A percentile compares a stretch with the other conserved stretches of the same genome.
Conservation (phyloP, 2,329 filamentous ascomycete genomes). For the Kalaharituber pfeilii region DNA sequence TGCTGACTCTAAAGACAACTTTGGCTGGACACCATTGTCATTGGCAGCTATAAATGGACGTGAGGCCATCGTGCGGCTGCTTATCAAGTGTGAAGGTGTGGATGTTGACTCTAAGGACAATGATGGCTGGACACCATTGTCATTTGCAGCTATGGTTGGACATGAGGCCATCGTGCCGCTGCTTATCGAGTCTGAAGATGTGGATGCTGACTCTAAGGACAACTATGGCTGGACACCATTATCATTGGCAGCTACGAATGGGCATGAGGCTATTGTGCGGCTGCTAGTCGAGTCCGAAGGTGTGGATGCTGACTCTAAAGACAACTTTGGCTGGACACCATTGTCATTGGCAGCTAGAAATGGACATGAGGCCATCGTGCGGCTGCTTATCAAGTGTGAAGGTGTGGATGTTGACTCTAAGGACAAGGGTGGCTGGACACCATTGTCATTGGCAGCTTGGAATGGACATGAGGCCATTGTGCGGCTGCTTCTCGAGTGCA, state of each 20-base stretch:
- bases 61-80: constrained; percentile 2
- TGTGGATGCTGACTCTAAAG: constrained; percentile 4
- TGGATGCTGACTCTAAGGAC: too few species aligned
- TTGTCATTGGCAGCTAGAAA: too few species aligned
- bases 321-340: constrained; percentile 8
- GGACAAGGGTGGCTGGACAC: too few species aligned
- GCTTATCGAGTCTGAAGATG: background rate
- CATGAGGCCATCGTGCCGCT: background rate
- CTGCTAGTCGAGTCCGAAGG: background rate
- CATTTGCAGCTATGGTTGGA: constrained; percentile 1
- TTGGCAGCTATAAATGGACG: constrained; percentile 10
- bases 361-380: too few species aligned
- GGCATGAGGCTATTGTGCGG: constrained; percentile 1
- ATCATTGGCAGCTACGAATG: constrained; percentile 1
- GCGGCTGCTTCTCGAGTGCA: too few species aligned
- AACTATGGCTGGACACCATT: background rate
- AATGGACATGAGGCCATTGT: too few species aligned
- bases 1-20: constrained; percentile 1
- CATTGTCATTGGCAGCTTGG: too few species aligned
- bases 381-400: too few species aligned
- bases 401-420: too few species aligned
- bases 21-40: constrained; percentile 10
- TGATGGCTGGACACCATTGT: constrained; percentile 5
- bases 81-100: background rate
- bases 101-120: constrained; percentile 1